Evolutionary conservation across 1,139 yeast genomes (phyloP), one percentile per base, ranked within the genome.

Genomic region (Entelexis paramagnoliae): DNA sequence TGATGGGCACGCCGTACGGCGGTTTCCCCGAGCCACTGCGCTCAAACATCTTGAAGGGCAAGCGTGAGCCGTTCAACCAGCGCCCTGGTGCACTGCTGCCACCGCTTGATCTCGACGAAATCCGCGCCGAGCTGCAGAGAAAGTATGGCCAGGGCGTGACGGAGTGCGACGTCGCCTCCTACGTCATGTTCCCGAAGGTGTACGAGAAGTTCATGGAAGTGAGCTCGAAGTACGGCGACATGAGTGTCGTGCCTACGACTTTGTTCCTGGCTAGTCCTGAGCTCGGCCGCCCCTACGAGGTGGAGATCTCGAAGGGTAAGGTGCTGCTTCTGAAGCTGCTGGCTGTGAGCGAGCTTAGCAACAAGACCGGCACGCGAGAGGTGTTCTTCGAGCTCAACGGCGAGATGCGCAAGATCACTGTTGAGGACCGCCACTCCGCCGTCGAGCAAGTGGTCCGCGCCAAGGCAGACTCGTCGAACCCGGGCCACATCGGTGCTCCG

Each of bases 11-110:
- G 63, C 99, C 99, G 62, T 88, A 86, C 67, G 98, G 98, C 61
- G 99, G 99, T 8, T 91, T 93, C 94, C 98, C 98, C 51, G 99
- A 91, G 72, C 98, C 99, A 46, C 76, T 91, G 69, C 82, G 98
- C 73, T 75, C 95, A 46, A 85, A 89, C 67, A 78, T 91, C 58
- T 79, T 91, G 66, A 79, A 78, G 66, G 85, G 85, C 63, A 89
- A 88, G 80, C 83, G 99, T 72, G 82, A 85, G 70, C 87, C 88
- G 72, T 79, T 91, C 69, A 78, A 80, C 57, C 73, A 76, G 62
- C 83, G 98, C 70, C 98, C 99, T 46, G 99, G 98, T 56, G 79
- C 89, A 66, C 79, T 80, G 62, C 74, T 91, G 66, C 76, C 80
- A 54, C 96, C 98, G 60, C 75, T 87, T 64, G 88, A 91, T 68